Conservation (phyloP, 441 rosid genomes). For the Brassica hybrid region DNA sequence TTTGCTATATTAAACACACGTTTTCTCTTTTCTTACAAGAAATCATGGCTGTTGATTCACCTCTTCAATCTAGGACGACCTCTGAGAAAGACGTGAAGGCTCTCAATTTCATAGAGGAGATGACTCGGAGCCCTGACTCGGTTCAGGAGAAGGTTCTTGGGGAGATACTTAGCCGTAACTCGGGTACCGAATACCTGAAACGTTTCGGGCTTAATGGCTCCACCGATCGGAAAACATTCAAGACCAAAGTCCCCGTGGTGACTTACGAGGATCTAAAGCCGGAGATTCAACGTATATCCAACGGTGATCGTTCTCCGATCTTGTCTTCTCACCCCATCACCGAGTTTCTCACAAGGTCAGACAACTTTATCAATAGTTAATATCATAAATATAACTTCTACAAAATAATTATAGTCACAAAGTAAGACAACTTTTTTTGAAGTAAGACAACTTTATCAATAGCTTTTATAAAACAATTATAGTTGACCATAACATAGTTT, state of each 20-base stretch:
- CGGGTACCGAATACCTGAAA: conserved; percentile 60
- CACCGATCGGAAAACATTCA: conserved; percentile 54
- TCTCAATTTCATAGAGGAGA: conserved; percentile 61
- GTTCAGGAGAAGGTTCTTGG: conserved; percentile 59
- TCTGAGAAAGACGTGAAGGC: conserved; percentile 60
- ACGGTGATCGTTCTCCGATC: conserved; percentile 71
- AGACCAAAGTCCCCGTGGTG: conserved; percentile 58
- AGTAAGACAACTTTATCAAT: conserved; percentile 41
- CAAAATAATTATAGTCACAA: conserved; percentile 40
- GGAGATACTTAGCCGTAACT: conserved; percentile 56
- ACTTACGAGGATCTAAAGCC: conserved; percentile 67
- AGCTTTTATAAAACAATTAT: not conserved
- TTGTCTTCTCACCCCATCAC: conserved; percentile 65
- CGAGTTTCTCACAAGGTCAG: conserved; percentile 75
- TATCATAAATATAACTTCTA: not conserved
- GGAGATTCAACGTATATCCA: conserved; percentile 69
- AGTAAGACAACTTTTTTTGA: conserved; percentile 48
- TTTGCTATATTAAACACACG: conserved; percentile 32
- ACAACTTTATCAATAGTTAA: not conserved
- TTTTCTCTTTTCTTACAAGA: not conserved
- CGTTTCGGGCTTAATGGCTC: conserved; percentile 55
- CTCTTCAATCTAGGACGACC: conserved; percentile 46
- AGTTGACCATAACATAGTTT: not conserved
- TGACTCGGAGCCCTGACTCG: conserved; percentile 52
- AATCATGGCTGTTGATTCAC: conserved; percentile 56